Percentiles rank a stretch among this genome's conserved stretches.
Conservation (phyloP, 768 basidiomycete genomes). For the Chalciporus piperatus region DNA sequence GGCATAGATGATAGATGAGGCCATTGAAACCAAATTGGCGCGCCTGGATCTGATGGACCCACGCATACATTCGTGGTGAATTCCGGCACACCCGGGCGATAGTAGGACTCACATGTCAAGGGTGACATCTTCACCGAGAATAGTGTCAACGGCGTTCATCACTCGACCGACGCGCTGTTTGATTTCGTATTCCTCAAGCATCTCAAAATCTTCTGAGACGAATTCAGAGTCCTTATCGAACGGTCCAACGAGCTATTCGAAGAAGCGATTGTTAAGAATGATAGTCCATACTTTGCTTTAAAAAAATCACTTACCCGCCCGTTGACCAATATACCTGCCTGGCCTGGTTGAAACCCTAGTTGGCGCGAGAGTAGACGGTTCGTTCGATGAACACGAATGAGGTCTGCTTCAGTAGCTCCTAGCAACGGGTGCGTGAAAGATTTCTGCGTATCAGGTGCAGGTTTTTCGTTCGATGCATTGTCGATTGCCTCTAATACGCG, state of each 20-base stretch:
- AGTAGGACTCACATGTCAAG: conserved; percentile 41
- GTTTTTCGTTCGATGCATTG: conserved; percentile 6
- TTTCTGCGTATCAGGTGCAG: conserved; percentile 33
- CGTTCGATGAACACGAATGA: conserved; percentile 38
- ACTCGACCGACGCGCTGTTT: conserved; percentile 68
- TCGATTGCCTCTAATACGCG: conserved; percentile 16
- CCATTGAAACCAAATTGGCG: conserved; percentile 59
- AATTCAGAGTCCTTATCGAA: conserved; percentile 55
- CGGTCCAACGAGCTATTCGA: conserved; percentile 71
- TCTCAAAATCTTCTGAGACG: conserved; percentile 63
- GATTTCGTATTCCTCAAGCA: conserved; percentile 72
- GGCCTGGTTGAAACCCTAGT: conserved; percentile 57
- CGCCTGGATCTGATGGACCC: conserved; percentile 43
- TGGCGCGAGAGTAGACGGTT: conserved; percentile 51
- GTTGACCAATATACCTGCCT: conserved; percentile 70
- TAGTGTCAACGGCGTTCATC: conserved; percentile 56
- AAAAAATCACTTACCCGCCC: conserved; percentile 62
- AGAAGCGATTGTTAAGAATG: conserved; percentile 1
- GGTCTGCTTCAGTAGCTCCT: conserved; percentile 27
- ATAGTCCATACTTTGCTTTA: not conserved
- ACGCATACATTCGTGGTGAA: conserved; percentile 2
- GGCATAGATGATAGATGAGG: conserved; percentile 69
- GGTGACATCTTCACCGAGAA: conserved; percentile 39
- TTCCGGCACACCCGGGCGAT: not conserved
- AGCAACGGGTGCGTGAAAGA: conserved; percentile 32